phyloP scores from a whole-genome alignment of 306 rosid species.

The Vicia faba region DNA sequence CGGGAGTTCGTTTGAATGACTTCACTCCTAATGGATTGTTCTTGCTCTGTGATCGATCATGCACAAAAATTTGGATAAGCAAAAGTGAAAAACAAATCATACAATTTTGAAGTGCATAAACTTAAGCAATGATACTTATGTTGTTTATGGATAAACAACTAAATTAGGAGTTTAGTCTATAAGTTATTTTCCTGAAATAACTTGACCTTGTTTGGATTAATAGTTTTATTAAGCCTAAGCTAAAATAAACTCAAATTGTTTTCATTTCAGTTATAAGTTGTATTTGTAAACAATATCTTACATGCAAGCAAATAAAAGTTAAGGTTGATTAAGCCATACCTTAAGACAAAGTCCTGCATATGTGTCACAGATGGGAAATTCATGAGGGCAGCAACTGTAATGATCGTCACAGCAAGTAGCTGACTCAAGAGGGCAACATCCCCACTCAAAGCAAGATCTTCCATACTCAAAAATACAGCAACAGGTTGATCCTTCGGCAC shows the following conservation, averaged over 20 bases:
- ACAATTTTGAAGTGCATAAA: too few relatives aligned
- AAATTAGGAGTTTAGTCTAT: too few relatives aligned
- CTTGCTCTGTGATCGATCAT: slow-evolving; percentile 60
- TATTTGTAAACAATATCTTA: too few relatives aligned
- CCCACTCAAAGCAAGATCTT: slow-evolving; percentile 70
- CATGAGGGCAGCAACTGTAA: slow-evolving; percentile 89
- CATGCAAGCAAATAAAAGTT: not conserved
- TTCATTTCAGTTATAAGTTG: too few relatives aligned
- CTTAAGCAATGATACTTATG: not conserved
- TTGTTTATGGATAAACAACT: too few relatives aligned
- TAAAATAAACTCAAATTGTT: too few relatives aligned
- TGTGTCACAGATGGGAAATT: slow-evolving; percentile 70
- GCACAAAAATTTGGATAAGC: slow-evolving; percentile 28
- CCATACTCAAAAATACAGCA: slow-evolving; percentile 68
- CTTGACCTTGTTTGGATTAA: too few relatives aligned
- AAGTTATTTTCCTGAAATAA: too few relatives aligned
- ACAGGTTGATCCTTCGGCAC: slow-evolving; percentile 65
- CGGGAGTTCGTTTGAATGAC: slow-evolving; percentile 77
- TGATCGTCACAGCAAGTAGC: slow-evolving; percentile 95
- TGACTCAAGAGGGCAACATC: slow-evolving; percentile 89
- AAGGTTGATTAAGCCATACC: slow-evolving; percentile 45
- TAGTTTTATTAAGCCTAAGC: too few relatives aligned
- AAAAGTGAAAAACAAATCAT: not conserved
- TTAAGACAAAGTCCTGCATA: slow-evolving; percentile 57
- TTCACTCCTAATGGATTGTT: slow-evolving; percentile 74